Conservation (phyloP, 2,329 filamentous ascomycete species). For the Neoarthrinium moseri region DNA sequence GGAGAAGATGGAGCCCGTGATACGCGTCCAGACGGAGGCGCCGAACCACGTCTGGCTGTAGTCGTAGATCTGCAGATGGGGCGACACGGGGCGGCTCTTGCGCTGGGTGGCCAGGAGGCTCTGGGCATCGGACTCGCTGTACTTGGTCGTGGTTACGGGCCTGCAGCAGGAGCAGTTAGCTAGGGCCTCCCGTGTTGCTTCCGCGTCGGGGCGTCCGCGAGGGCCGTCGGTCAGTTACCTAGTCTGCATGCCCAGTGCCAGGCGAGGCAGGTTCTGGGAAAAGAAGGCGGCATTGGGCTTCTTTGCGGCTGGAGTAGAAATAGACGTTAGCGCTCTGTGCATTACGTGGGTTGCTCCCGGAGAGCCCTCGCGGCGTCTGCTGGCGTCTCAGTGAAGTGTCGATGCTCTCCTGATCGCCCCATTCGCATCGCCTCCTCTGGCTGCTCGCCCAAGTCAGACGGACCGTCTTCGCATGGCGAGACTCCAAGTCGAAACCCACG, state of each 20-base stretch:
- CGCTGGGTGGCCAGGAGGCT: slow-evolving; percentile 80
- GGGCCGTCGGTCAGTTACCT: not conserved
- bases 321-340: slow-evolving; percentile 16
- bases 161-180: slow-evolving; percentile 29
- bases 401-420: no score
- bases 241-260: slow-evolving; percentile 34
- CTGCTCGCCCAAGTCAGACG: no score
- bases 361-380: no score
- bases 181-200: not conserved
- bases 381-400: no score
- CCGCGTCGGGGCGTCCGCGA: no score
- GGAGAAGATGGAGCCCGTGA: slow-evolving; percentile 75
- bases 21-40: slow-evolving; percentile 71
- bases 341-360: no score
- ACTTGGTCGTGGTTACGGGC: slow-evolving; percentile 54
- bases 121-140: slow-evolving; percentile 52
- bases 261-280: slow-evolving; percentile 45
- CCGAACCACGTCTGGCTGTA: slow-evolving; percentile 82
- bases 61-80: slow-evolving; percentile 84
- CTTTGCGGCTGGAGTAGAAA: slow-evolving; percentile 34
- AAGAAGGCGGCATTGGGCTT: slow-evolving; percentile 44
- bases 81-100: slow-evolving; percentile 75
- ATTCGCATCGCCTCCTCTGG: no score
- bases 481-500: no score
- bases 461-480: no score